These are phyloP conservation scores for Penicillium alfredii DNA, from an alignment of 495 filamentous ascomycete genomes.

Conservation along the genomic window DNA sequence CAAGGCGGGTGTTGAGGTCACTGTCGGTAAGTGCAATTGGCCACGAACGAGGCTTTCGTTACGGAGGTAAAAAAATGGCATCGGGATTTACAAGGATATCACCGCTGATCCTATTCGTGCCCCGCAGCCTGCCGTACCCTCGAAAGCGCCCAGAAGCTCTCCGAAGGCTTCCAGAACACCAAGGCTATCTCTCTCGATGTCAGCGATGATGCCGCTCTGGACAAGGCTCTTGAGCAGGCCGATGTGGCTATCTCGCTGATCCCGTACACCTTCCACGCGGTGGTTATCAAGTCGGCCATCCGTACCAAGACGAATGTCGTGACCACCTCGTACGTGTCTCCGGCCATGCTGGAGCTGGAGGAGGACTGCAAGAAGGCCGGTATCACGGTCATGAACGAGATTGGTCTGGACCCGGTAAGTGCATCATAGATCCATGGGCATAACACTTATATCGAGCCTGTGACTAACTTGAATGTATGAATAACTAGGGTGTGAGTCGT, in stretches of 20 bases:
- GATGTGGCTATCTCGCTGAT: conserved; percentile 81
- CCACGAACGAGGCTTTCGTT: conserved; percentile 1
- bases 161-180: conserved; percentile 62
- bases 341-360: conserved; percentile 87
- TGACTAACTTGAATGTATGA: too few species aligned
- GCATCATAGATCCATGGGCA: too few species aligned
- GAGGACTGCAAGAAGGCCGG: conserved; percentile 78
- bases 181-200: conserved; percentile 80
- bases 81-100: too few species aligned
- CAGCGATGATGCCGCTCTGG: conserved; percentile 62
- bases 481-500: too few species aligned
- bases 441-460: too few species aligned
- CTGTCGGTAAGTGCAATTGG: conserved; percentile 58
- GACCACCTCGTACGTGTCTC: conserved; percentile 91
- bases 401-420: conserved; percentile 66
- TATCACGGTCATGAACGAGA: conserved; percentile 98
- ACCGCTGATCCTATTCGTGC: too few species aligned
- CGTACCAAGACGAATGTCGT: conserved; percentile 91
- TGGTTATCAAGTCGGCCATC: conserved; percentile 92
- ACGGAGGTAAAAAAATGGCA: too few species aligned
- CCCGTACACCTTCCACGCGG: conserved; percentile 87
- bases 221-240: conserved; percentile 68
- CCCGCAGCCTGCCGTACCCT: conserved; percentile 85
- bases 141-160: conserved; percentile 66
- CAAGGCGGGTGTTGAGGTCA: conserved; percentile 70